These are phyloP conservation scores for Gossypium thurberi DNA, from an alignment of 345 rosid species.

Conservation along the genomic window DNA sequence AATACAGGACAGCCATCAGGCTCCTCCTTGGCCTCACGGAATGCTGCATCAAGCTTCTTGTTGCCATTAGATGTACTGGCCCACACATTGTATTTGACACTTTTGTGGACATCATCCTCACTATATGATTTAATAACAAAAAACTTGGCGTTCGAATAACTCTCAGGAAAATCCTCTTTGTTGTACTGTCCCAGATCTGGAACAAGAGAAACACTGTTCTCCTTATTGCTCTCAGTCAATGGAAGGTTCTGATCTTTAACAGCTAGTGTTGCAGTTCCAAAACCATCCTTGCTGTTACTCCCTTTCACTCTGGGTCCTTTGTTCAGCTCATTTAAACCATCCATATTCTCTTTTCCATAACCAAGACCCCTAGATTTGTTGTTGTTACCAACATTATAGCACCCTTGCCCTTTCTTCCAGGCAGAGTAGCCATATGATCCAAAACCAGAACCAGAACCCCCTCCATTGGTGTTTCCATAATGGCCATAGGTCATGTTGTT, in stretches of 20 bases:
- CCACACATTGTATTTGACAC: constrained; percentile 72
- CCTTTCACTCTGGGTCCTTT: constrained; percentile 66
- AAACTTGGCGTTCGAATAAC: constrained; percentile 50
- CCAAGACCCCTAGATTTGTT: constrained; percentile 43
- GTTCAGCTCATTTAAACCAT: constrained; percentile 69
- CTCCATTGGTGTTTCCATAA: constrained; percentile 39
- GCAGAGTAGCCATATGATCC: constrained; percentile 51
- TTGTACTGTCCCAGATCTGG: constrained; percentile 42
- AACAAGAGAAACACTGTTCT: constrained; percentile 20
- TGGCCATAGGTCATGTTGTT: constrained; percentile 45
- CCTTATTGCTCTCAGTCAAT: constrained; percentile 22
- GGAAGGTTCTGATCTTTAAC: constrained; percentile 28
- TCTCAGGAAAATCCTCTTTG: constrained; percentile 45
- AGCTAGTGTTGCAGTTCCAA: constrained; percentile 22
- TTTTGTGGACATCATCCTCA: constrained; percentile 82
- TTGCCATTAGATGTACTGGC: constrained; percentile 73
- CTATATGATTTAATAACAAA: constrained; percentile 76
- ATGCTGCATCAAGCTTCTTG: constrained; percentile 69
- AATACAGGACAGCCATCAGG: constrained; percentile 51
- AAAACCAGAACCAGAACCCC: constrained; percentile 46
- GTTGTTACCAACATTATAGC: constrained; percentile 52
- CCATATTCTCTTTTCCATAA: constrained; percentile 52
- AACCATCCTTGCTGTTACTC: constrained; percentile 36
- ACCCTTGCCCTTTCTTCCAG: constrained; percentile 52
- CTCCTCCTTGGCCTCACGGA: constrained; percentile 43